Evolutionary conservation across 306 rosid genomes (phyloP).

Genomic region (Glycine latifolia): DNA sequence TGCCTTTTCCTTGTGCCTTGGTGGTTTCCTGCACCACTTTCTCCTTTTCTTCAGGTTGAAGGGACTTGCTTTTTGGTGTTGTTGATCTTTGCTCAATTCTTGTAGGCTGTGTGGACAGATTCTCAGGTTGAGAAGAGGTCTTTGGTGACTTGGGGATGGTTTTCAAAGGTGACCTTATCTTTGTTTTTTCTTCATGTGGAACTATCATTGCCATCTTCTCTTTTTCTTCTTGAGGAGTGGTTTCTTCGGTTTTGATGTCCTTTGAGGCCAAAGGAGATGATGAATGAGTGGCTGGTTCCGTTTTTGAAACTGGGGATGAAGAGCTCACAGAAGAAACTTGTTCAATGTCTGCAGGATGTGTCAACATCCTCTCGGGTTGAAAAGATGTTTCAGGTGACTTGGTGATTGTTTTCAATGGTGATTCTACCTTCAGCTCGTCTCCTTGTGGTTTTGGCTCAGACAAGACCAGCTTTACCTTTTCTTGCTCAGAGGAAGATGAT

Average conservation of each 20-base stretch:
- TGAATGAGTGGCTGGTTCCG: slow-evolving; percentile 15
- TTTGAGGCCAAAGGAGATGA: slow-evolving; percentile 37
- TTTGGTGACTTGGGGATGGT: slow-evolving; percentile 35
- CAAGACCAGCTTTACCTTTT: slow-evolving; percentile 38
- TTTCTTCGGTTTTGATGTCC: slow-evolving; percentile 17
- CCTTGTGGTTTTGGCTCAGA: background rate
- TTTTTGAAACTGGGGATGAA: background rate
- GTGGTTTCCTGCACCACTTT: slow-evolving; percentile 44
- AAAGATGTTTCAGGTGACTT: slow-evolving; percentile 28
- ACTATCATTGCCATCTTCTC: slow-evolving; percentile 35
- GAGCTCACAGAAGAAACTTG: slow-evolving; percentile 1
- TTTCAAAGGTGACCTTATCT: slow-evolving; percentile 43
- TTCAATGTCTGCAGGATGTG: slow-evolving; percentile 10
- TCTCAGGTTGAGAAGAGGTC: slow-evolving; percentile 47
- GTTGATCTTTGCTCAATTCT: slow-evolving; percentile 33
- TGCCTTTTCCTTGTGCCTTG: slow-evolving; percentile 45
- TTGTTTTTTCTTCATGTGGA: slow-evolving; percentile 41
- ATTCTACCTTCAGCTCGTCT: background rate
- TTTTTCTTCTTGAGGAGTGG: slow-evolving; percentile 23
- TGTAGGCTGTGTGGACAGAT: slow-evolving; percentile 20
- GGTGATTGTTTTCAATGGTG: slow-evolving; percentile 42
- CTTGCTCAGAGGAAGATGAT: slow-evolving; percentile 43
- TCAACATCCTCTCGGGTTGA: background rate
- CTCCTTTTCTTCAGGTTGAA: slow-evolving; percentile 49
- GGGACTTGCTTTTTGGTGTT: slow-evolving; percentile 40